Evolutionary conservation across 83 land plant genomes (phyloP).

Genomic region (Isoetes engelmannii): DNA sequence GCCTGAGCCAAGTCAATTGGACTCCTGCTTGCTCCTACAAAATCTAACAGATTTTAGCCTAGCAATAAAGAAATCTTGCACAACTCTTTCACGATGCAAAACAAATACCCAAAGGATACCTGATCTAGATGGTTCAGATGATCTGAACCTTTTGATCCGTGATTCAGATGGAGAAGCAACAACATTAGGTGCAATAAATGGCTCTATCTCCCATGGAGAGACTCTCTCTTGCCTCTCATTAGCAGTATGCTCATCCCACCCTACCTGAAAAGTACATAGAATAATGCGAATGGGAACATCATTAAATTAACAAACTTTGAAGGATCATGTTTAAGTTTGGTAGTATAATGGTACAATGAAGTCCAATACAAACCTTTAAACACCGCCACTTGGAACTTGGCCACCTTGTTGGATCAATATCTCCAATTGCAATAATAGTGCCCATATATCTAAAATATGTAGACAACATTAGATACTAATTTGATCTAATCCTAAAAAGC

Average conservation of each 20-base stretch:
- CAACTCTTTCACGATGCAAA: background rate
- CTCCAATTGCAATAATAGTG: slow-evolving; percentile 6
- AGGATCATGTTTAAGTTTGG: background rate
- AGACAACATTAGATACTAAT: background rate
- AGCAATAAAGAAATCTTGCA: background rate
- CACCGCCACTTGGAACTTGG: slow-evolving; percentile 11
- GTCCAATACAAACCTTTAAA: background rate
- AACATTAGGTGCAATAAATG: slow-evolving; percentile 33
- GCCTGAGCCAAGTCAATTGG: background rate
- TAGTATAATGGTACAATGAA: background rate
- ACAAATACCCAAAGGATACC: background rate
- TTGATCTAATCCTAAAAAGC: background rate
- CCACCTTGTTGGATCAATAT: slow-evolving; percentile 9
- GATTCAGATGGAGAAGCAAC: background rate
- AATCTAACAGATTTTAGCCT: background rate
- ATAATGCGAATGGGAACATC: background rate
- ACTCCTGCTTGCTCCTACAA: background rate
- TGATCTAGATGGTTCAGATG: background rate
- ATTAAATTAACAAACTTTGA: background rate
- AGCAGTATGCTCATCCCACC: slow-evolving; percentile 67
- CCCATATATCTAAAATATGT: slow-evolving; percentile 1
- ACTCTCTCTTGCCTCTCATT: slow-evolving; percentile 60
- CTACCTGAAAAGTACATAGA: slow-evolving; percentile 12
- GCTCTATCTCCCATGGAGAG: slow-evolving; percentile 94
- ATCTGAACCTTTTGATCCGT: background rate